A percentile compares a stretch with the other conserved stretches of the same genome.
phyloP scores from a whole-genome alignment of 805 yeast genomes.

The Spathaspora arborariae region DNA sequence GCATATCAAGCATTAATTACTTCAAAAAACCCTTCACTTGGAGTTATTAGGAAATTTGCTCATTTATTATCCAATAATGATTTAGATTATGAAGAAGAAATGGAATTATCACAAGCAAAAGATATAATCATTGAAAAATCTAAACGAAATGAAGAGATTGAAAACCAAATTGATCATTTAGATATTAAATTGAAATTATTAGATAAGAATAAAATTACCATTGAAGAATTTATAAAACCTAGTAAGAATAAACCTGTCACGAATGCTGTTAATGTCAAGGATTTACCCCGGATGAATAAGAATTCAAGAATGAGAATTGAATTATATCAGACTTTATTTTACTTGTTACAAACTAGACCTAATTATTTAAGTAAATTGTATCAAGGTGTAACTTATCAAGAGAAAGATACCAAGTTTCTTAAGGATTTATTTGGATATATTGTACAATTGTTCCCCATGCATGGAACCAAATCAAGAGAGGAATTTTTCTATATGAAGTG shows the following conservation, averaged over 20 bases:
- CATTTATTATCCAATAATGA: slow-evolving; percentile 69
- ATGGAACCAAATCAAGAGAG: slow-evolving; percentile 53
- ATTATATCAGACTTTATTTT: slow-evolving; percentile 73
- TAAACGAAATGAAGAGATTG: slow-evolving; percentile 65
- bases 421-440: slow-evolving; percentile 22
- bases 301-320: slow-evolving; percentile 53
- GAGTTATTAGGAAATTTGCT: slow-evolving; percentile 74
- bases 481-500: slow-evolving; percentile 63
- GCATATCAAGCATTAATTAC: slow-evolving; percentile 73
- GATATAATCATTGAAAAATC: slow-evolving; percentile 69
- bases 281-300: slow-evolving; percentile 31
- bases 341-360: slow-evolving; percentile 80
- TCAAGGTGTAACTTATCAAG: slow-evolving; percentile 23
- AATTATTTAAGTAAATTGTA: slow-evolving; percentile 60
- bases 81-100: slow-evolving; percentile 71
- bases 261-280: slow-evolving; percentile 13
- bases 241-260: slow-evolving; percentile 20
- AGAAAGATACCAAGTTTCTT: slow-evolving; percentile 19
- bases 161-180: slow-evolving; percentile 68
- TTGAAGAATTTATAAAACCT: slow-evolving; percentile 62
- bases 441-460: slow-evolving; percentile 28
- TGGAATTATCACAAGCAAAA: slow-evolving; percentile 60
- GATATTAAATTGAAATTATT: slow-evolving; percentile 75
- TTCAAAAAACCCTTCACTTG: slow-evolving; percentile 71
- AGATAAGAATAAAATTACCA: slow-evolving; percentile 72